Base-by-base conservation (phyloP, 2,329 filamentous ascomycete species). In the Penicillium expansum region DNA sequence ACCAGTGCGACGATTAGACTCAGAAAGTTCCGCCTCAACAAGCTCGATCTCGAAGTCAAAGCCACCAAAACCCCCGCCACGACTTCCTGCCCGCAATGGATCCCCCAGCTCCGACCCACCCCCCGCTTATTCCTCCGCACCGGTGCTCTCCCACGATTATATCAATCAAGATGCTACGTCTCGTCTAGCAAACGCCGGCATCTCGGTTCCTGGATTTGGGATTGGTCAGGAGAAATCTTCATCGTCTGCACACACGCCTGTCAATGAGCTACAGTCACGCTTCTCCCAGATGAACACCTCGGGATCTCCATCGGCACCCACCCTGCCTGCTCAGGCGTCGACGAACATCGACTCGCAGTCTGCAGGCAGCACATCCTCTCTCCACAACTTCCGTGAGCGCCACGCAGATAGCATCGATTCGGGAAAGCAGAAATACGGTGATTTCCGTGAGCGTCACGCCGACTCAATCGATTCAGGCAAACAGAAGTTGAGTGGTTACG, bases 161-260 rank as follows among this genome's bases (percentile, higher is more conserved):
- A 64, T 86, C 42, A 85, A 86, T 52, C 80, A 83, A 64, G 83
- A 80, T 5, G 87, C 91, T 5, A 71, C 88, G 54, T 81, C 77
- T 56, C 82, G 90, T 41, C 80, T 97, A 9, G 84, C 86, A 11
- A 82, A 85, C 37, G 87, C 90, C 1, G 92, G 92, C 1, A 80
- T 96, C 6, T 89, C 87, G 0, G 90, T 96, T 0, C 88, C 91
- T 0, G 88, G 83, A 0, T 78, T 96, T 4, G 89, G 89, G 5
- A 95, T 96, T 59, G 86, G 85, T 5, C 62, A 64, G 51, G 57
- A 56, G 32, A 69, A 45, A 75, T 63, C 55, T 7, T 56, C 18
- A 30, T 54, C 66, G 59, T 69, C 63, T 14, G 60, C 55, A 16
- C 49, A 55, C 29, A 61, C 68, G 7, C 85, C 86, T 43, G 74